Percentiles rank a stretch among this genome's conserved stretches.
Conservation (phyloP, 768 basidiomycete genomes). For the Mycena galericulata region DNA sequence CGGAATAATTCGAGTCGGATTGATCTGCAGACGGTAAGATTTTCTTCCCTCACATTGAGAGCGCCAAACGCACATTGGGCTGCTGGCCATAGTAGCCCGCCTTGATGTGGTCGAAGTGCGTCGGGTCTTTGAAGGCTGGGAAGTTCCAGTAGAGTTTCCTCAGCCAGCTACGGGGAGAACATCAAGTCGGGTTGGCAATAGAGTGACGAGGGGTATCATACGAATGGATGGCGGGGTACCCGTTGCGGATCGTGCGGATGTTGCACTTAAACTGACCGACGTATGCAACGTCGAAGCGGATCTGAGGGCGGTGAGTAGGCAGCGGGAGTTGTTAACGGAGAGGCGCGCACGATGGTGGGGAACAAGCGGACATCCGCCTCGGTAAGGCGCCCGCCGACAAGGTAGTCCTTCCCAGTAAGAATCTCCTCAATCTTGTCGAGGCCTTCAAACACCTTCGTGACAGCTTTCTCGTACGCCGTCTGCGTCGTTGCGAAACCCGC, state of each 20-base stretch:
- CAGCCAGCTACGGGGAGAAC: conserved; percentile 67
- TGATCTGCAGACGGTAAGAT: not conserved
- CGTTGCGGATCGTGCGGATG: conserved; percentile 83
- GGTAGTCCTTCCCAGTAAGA: conserved; percentile 82
- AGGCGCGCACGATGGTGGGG: conserved; percentile 82
- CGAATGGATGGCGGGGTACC: conserved; percentile 86
- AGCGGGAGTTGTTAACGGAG: not conserved
- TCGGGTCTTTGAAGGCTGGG: conserved; percentile 86
- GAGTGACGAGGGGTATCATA: conserved; percentile 37
- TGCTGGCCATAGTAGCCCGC: conserved; percentile 78
- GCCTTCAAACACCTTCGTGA: conserved; percentile 76
- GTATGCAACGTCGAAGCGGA: conserved; percentile 93
- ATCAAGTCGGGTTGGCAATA: not conserved
- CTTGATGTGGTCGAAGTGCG: conserved; percentile 91
- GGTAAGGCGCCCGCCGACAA: conserved; percentile 84
- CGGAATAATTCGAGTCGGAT: conserved; percentile 18
- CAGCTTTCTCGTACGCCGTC: conserved; percentile 84
- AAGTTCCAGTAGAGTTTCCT: conserved; percentile 94
- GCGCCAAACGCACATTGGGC: conserved; percentile 15
- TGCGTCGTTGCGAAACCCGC: conserved; percentile 88
- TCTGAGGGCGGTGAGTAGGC: conserved; percentile 49
- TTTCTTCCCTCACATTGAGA: not conserved
- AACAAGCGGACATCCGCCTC: conserved; percentile 89
- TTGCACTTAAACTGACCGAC: conserved; percentile 95
- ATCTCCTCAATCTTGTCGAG: conserved; percentile 86